These are phyloP conservation scores for Brassica incana DNA, from an alignment of 345 rosid genomes.

Conservation along the genomic window DNA sequence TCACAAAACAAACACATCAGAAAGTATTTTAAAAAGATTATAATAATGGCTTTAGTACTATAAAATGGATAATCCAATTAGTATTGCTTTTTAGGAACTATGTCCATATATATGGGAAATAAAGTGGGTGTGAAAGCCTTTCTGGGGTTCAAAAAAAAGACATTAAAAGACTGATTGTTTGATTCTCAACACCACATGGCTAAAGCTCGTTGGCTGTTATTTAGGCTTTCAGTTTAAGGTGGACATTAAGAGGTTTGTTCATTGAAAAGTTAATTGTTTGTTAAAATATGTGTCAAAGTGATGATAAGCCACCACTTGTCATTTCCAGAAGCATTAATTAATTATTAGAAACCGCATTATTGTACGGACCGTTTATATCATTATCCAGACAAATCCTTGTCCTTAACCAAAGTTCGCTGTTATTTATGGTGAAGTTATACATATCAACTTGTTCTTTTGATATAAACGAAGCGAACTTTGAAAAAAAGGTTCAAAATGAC, in stretches of 20 bases:
- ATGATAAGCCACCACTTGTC: conserved; percentile 34
- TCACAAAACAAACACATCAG: conserved; percentile 27
- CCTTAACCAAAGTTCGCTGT: neutral
- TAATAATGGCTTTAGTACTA: conserved; percentile 29
- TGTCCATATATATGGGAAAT: conserved; percentile 29
- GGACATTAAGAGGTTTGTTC: conserved; percentile 40
- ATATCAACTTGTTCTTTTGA: too few species aligned
- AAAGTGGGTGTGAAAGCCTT: conserved; percentile 25
- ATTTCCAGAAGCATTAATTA: conserved; percentile 25
- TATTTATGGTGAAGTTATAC: too few species aligned
- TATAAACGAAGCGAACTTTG: too few species aligned
- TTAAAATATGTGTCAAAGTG: conserved; percentile 30
- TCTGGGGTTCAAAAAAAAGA: conserved; percentile 5
- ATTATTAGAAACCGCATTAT: conserved; percentile 24
- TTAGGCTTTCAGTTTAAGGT: conserved; percentile 43
- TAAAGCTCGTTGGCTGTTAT: conserved; percentile 29
- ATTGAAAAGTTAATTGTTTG: conserved; percentile 25
- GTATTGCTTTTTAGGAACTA: too few species aligned
- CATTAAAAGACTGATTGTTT: neutral
- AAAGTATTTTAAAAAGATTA: conserved; percentile 4
- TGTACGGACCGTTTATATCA: conserved; percentile 31
- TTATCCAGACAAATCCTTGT: conserved; percentile 30
- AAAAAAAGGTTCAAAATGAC: too few species aligned
- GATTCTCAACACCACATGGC: conserved; percentile 49
- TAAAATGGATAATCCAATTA: conserved; percentile 32